Base-by-base conservation (phyloP, 257 asterid genomes). In the Oldenlandia corymbosa region DNA sequence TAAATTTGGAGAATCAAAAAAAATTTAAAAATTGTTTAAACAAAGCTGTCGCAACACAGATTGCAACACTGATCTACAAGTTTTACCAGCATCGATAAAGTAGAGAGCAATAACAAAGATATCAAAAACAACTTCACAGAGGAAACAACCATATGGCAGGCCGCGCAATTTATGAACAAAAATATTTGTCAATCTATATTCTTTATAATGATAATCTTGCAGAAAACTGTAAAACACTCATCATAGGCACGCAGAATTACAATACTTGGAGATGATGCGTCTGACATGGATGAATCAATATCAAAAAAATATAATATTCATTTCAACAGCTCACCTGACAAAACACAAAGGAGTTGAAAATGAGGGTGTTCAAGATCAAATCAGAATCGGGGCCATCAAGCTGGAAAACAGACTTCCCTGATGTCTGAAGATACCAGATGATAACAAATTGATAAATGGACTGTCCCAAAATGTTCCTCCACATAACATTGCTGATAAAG, bases 391-490 rank as follows among this genome's bases (percentile, higher is more conserved):
- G 70, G 66, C 94, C 96, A 60, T 74, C 76, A 52, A 88, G 91
- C 62, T 62, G 75, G 76, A 91, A 88, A 18, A 68, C 79, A 11
- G 72, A 69, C 71, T 79, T 81, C 64, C 98, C 98, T 2, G 94
- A 71, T 1, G 94, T 86, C 71, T 88, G 96, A 66, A 91, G 96
- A 70, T 85, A 88, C 96, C 98, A 91, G 70, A 91, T 88, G 74
- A 88, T 69, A 21, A 84, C 70, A 62, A 88, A 88, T 73, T 91
- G 98, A 78, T 91, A 91, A n/a, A 84, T 49, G 8, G 98, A 86
- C 66, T 91, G 98, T 17, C 96, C 98, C 63, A 84, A 47, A 60
- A 91, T 91, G 69, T 91, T 91, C 79, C 98, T 80, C 98, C 98
- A 91, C 98, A 91, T 91, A 26, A 70, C 94, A 58, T 84, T 91